These are phyloP conservation scores for Starmerella apis DNA, from an alignment of 805 yeast species.

Conservation along the genomic window DNA sequence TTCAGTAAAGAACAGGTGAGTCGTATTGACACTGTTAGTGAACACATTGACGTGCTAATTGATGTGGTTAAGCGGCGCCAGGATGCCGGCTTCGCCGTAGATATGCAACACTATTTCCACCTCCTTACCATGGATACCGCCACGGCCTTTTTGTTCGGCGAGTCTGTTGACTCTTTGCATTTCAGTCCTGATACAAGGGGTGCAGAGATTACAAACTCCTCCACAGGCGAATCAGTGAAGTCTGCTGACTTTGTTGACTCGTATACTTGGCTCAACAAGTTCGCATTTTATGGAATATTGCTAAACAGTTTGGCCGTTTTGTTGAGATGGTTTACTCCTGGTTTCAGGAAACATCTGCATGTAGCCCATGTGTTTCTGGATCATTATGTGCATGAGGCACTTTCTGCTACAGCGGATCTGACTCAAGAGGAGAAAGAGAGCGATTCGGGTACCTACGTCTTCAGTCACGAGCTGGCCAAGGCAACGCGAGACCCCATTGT, in stretches of 20 bases:
- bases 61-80: slow-evolving; percentile 5
- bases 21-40: slow-evolving; percentile 25
- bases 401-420: slow-evolving; percentile 21
- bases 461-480: slow-evolving; percentile 39
- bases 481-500: slow-evolving; percentile 38
- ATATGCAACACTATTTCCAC: slow-evolving; percentile 21
- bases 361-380: slow-evolving; percentile 32
- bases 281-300: slow-evolving; percentile 8
- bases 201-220: not conserved
- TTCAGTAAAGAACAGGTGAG: slow-evolving; percentile 31
- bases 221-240: slow-evolving; percentile 20
- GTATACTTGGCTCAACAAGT: slow-evolving; percentile 16
- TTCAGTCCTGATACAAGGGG: slow-evolving; percentile 4
- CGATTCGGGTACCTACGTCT: slow-evolving; percentile 30
- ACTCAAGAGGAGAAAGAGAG: not conserved
- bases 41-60: slow-evolving; percentile 27
- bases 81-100: slow-evolving; percentile 12
- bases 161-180: slow-evolving; percentile 13
- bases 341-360: slow-evolving; percentile 31
- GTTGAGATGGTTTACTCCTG: slow-evolving; percentile 5
- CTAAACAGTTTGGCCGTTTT: slow-evolving; percentile 12
- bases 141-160: slow-evolving; percentile 24
- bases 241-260: slow-evolving; percentile 24
- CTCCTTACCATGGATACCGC: slow-evolving; percentile 27
- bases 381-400: slow-evolving; percentile 34